phyloP scores from a whole-genome alignment of 1,284 basidiomycete species.

The Neotropicomus parvogracilis region DNA sequence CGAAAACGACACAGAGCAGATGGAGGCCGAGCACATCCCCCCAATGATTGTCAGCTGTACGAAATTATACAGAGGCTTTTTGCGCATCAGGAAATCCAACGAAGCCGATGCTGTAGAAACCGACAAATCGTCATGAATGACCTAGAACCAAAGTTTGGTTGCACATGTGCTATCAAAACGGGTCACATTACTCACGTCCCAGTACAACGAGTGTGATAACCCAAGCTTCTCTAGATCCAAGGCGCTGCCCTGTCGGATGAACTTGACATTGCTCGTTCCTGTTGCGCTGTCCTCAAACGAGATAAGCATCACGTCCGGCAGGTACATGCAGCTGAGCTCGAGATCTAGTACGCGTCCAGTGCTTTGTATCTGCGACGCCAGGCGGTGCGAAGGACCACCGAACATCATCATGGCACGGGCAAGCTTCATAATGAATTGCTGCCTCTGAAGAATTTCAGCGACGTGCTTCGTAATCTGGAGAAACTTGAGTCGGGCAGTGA shows the following conservation, averaged over 20 bases:
- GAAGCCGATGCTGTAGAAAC: constrained; percentile 76
- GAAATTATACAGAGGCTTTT: constrained; percentile 57
- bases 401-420: constrained; percentile 94
- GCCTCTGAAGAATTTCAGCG: constrained; percentile 80
- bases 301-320: constrained; percentile 81
- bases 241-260: constrained; percentile 73
- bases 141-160: constrained; percentile 36
- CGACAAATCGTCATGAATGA: constrained; percentile 83
- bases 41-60: constrained; percentile 74
- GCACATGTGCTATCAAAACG: not conserved
- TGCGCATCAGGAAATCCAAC: constrained; percentile 76
- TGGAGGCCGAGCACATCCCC: constrained; percentile 78
- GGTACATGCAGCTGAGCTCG: constrained; percentile 80
- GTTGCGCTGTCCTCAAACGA: constrained; percentile 83
- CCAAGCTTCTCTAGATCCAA: constrained; percentile 78
- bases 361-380: constrained; percentile 83
- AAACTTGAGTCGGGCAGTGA: not conserved
- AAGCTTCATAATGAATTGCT: constrained; percentile 89
- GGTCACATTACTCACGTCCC: constrained; percentile 53
- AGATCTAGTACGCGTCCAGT: constrained; percentile 86
- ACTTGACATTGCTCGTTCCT: constrained; percentile 83
- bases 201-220: constrained; percentile 76
- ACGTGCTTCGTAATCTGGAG: constrained; percentile 84
- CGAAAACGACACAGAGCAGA: constrained; percentile 68
- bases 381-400: constrained; percentile 84